Evolutionary conservation across 2,329 filamentous ascomycete genomes (phyloP), one percentile per base, ranked within the genome.

Genomic region (Truncatella angustata): DNA sequence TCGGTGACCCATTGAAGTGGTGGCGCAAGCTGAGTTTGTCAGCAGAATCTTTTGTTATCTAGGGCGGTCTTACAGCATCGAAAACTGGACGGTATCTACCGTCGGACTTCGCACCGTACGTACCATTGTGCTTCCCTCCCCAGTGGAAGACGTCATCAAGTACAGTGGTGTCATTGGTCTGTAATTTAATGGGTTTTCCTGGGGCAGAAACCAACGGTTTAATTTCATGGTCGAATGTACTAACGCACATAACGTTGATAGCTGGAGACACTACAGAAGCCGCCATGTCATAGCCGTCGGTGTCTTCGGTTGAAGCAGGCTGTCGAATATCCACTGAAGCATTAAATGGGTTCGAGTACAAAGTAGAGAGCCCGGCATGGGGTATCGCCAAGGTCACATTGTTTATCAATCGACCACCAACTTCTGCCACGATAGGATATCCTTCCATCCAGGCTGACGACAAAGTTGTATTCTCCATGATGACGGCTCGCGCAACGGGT

Each of bases 371-470:
- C 7, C 45, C 45, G 11, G 45, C 45, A 26, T 49, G 45, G 9
- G 45, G 45, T 34, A 49, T 49, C 9, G 32, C 45, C 12, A 49
- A 20, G 11, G 32, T 49, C n/a, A 49, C 45, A 34, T 49, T 49
- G n/a, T 49, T 49, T 16, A 49, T 49, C 20, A 49, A 2, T 5
- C 45, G 45, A 4, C 45, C 45, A n/a, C 28, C 45, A 12, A 49
- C 32, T 37, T 36, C 34, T 14, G 21, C 9, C n/a, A 16, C 45
- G 4, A 20, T 16, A 11, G 24, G 20, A 12, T 23, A 24, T 1
- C n/a, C 30, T 16, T 39, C 34, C 2, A 49, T 6, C 45, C 45
- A 49, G 4, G 45, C 11, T n/a, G 45, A 49, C 16, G 21, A 18
- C 32, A 49, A 16, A 0, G 45, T 49, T n/a, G 45, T 49, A 23